These are phyloP conservation scores for Davidsoniella eucalypti DNA, from an alignment of 2,329 filamentous ascomycete genomes.

Conservation along the genomic window DNA sequence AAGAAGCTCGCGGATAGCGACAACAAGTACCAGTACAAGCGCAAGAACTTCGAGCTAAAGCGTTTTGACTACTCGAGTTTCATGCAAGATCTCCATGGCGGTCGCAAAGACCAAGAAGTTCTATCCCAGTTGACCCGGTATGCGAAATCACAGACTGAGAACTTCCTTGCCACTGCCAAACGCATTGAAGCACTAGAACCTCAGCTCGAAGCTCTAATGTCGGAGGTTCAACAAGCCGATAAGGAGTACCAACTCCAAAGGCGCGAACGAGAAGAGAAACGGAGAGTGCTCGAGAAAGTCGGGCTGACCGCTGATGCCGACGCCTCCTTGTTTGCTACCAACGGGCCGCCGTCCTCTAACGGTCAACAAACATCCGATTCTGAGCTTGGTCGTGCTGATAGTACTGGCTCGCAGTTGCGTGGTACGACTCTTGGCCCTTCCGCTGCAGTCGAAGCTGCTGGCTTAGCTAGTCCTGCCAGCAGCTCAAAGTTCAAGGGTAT, in stretches of 20 bases:
- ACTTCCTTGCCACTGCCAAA: conserved; percentile 67
- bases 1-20: conserved; percentile 94
- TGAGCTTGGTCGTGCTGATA: conserved; percentile 57
- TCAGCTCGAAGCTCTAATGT: conserved; percentile 73
- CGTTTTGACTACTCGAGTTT: conserved; percentile 98
- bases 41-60: conserved; percentile 89
- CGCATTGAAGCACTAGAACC: conserved; percentile 77
- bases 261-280: conserved; percentile 90
- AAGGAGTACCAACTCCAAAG: conserved; percentile 94
- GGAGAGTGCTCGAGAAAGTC: conserved; percentile 76
- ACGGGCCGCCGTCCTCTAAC: conserved; percentile 45
- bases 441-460: conserved; percentile 2
- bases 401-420: conserved; percentile 49
- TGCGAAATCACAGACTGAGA: conserved; percentile 74
- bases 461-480: conserved; percentile 31
- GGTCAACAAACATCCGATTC: conserved; percentile 39
- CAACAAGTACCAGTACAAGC: conserved; percentile 87
- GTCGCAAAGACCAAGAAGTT: conserved; percentile 95
- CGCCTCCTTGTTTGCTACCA: conserved; percentile 19
- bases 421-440: conserved; percentile 22
- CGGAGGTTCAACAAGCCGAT: conserved; percentile 81
- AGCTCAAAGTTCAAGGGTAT: conserved; percentile 69
- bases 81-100: conserved; percentile 97
- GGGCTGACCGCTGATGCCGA: conserved; percentile 6
- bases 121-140: conserved; percentile 88